Evolutionary conservation across 2,329 filamentous ascomycete genomes (phyloP).

Genomic region (Fusarium sp.): DNA sequence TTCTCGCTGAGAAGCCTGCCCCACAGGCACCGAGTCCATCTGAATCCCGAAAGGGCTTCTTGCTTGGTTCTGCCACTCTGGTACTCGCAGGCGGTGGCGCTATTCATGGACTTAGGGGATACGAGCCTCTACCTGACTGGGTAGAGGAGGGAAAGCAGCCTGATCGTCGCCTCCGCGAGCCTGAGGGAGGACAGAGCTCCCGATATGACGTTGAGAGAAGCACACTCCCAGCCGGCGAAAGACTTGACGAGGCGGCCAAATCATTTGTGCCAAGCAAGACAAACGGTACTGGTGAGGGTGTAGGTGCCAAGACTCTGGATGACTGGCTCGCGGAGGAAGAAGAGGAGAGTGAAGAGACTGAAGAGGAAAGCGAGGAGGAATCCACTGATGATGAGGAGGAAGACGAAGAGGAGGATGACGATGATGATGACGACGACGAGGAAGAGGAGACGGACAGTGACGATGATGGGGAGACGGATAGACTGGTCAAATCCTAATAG

Average conservation of each 20-base stretch:
- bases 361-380: conserved; percentile 61
- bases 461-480: conserved; percentile 57
- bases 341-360: conserved; percentile 65
- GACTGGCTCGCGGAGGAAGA: conserved; percentile 88
- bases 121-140: conserved; percentile 85
- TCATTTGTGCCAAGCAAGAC: conserved; percentile 53
- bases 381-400: conserved; percentile 61
- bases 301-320: conserved; percentile 82
- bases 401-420: conserved; percentile 62
- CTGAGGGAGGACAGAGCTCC: conserved; percentile 51
- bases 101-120: conserved; percentile 79
- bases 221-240: conserved; percentile 68
- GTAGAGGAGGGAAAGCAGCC: conserved; percentile 84
- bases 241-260: conserved; percentile 67
- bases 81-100: conserved; percentile 83
- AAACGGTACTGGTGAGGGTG: conserved; percentile 63
- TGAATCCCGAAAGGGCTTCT: conserved; percentile 80
- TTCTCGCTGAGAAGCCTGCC: conserved; percentile 93
- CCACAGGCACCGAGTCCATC: conserved; percentile 91
- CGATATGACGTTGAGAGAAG: conserved; percentile 47
- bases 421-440: conserved; percentile 61
- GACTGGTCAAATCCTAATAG: conserved; percentile 53
- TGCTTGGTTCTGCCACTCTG: conserved; percentile 86
- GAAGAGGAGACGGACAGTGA: conserved; percentile 62
- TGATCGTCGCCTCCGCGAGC: conserved; percentile 76